Evolutionary conservation across 2,329 filamentous ascomycete genomes (phyloP), one percentile per base, ranked within the genome.

Genomic region (Colletotrichum nymphaeae): DNA sequence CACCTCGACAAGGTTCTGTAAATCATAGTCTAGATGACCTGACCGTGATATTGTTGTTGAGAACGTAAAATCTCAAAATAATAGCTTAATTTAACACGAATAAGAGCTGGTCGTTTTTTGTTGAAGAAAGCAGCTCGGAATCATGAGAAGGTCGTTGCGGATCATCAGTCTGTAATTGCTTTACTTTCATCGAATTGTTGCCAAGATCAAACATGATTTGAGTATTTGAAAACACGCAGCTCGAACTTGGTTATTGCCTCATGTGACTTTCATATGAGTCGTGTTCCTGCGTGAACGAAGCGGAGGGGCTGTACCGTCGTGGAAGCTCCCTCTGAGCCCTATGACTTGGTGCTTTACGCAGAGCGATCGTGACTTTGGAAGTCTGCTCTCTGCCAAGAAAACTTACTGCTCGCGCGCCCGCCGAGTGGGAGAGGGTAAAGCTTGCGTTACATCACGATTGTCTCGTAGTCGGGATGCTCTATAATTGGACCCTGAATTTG

Each of bases 241-340:
- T 73, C 72, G 76, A 77, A 32, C 71, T 71, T 57, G 49, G n/a
- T 26, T 5, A 49, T 62, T 16, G n/a, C 22, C n/a, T 55, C 24
- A 55, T 46, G 37, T 37, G 14, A 37, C 12, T 14, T 14, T 37
- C 14, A 9, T 16, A 37, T 37, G 35, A 49, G 42, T 49, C 42
- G 42, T 49, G 3, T 3, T 49, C 0, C 42, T 19, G 42, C 42
- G 7, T 49, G 2, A 5, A 46, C 16, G 16, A n/a, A 49, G 19
- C 42, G 42, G 42, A 22, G 42, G 4, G 8, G 19, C 8, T 49
- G 42, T 49, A 24, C 24, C 16, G 6, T 9, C 19, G 42, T 49
- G 42, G 42, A 49, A 49, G 1, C n/a, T 49, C 19, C 42, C 16
- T 11, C 19, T n/a, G 7, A 11, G 19, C 19, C 0, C 7, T 49